phyloP scores from a whole-genome alignment of 2,329 filamentous ascomycete genomes.

The Scolecobasidium constrictum region DNA sequence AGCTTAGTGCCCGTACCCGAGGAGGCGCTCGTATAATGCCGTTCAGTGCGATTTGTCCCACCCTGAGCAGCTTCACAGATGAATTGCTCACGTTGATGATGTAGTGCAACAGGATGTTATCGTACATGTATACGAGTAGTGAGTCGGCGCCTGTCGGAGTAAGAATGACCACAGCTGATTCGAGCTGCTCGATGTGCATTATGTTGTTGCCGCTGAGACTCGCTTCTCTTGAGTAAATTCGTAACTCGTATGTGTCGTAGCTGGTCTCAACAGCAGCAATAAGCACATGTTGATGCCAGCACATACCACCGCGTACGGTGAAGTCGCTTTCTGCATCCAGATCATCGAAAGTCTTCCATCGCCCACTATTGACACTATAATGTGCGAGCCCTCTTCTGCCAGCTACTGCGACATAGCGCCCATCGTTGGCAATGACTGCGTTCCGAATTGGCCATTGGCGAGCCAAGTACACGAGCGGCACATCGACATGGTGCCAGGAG shows the following conservation, averaged over 20 bases:
- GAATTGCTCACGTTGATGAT: conserved; percentile 64
- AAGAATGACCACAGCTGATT: conserved; percentile 80
- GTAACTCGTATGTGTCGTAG: conserved; percentile 63
- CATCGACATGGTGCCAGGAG: conserved; percentile 87
- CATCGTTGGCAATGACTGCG: conserved; percentile 81
- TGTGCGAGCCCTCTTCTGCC: conserved; percentile 84
- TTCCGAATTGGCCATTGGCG: conserved; percentile 90
- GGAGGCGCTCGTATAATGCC: conserved; percentile 91
- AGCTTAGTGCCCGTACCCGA: conserved; percentile 84
- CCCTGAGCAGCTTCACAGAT: conserved; percentile 72
- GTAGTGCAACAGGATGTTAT: conserved; percentile 92
- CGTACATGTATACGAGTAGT: conserved; percentile 89
- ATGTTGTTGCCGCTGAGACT: conserved; percentile 62
- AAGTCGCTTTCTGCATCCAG: conserved; percentile 78
- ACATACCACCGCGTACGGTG: conserved; percentile 89
- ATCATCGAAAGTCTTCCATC: conserved; percentile 91
- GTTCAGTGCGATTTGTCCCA: conserved; percentile 96
- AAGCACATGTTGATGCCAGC: conserved; percentile 93
- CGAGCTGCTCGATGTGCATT: conserved; percentile 66
- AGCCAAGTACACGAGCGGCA: conserved; percentile 73
- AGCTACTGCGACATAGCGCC: conserved; percentile 92
- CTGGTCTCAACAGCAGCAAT: conserved; percentile 87
- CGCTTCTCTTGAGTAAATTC: conserved; percentile 85
- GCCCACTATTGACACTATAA: conserved; percentile 86
- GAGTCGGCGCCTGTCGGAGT: conserved; percentile 88